Conservation (phyloP, 495 filamentous ascomycete species). For the Cenococcum geophilum region DNA sequence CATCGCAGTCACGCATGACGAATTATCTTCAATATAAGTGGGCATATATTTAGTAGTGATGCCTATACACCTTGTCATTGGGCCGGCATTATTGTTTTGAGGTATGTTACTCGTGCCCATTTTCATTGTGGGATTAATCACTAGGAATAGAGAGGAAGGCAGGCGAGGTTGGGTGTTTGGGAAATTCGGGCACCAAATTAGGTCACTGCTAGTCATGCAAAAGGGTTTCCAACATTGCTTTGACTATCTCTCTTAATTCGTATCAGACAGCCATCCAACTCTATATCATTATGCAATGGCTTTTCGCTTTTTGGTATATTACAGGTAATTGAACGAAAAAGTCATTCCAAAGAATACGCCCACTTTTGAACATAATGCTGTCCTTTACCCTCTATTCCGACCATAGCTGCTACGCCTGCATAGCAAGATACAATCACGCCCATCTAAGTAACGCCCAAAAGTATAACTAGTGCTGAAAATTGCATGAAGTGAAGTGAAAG, state of each 20-base stretch:
- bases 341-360: neutral
- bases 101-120: too few relatives aligned
- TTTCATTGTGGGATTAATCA: too few relatives aligned
- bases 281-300: neutral
- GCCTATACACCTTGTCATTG: too few relatives aligned
- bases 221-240: neutral
- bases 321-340: neutral
- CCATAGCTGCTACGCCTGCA: neutral
- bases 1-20: too few relatives aligned
- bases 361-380: neutral
- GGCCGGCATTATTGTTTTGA: too few relatives aligned
- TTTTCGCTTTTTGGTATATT: slow-evolving; percentile 8
- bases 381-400: neutral
- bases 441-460: slow-evolving; percentile 1
- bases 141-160: too few relatives aligned
- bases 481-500: neutral
- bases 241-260: neutral
- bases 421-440: neutral
- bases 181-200: too few relatives aligned
- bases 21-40: too few relatives aligned
- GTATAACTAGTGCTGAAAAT: neutral
- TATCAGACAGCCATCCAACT: neutral
- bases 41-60: too few relatives aligned
- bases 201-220: too few relatives aligned
- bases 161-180: too few relatives aligned